Conservation (phyloP, 352 stramenopile species). For the Globisporangium okanoganense region DNA sequence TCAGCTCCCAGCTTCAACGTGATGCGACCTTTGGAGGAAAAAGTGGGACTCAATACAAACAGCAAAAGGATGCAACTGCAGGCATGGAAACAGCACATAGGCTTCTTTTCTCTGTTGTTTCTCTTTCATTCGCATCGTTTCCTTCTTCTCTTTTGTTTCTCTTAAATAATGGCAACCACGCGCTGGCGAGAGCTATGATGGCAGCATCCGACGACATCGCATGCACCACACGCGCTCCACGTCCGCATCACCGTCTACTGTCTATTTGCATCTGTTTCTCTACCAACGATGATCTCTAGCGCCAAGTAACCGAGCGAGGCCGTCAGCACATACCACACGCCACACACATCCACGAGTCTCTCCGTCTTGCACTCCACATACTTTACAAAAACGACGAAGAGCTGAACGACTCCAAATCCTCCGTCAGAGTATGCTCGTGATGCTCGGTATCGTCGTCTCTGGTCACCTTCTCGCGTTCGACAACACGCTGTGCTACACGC, state of each 20-base stretch:
- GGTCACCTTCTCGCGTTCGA: conserved; percentile 66
- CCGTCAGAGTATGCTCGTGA: conserved; percentile 67
- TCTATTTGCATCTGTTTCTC: neutral
- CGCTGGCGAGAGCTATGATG: neutral
- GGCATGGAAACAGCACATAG: too few relatives aligned
- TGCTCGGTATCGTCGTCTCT: conserved; percentile 59
- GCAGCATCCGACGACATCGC: neutral
- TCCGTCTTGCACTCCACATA: conserved; percentile 5
- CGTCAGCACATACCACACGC: conserved; percentile 5
- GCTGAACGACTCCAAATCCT: conserved; percentile 85
- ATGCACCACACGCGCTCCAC: neutral
- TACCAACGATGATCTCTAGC: neutral
- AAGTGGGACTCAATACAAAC: neutral
- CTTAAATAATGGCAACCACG: conserved; percentile 10
- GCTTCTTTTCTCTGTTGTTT: neutral
- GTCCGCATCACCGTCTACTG: neutral
- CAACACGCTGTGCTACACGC: conserved; percentile 44
- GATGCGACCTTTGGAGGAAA: conserved; percentile 1
- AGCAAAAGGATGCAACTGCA: neutral
- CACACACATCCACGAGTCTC: conserved; percentile 4
- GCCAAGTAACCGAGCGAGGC: neutral
- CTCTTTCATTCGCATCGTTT: neutral
- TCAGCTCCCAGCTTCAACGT: conserved; percentile 2
- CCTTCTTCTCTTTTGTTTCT: neutral
- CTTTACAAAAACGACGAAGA: conserved; percentile 85